Base-by-base conservation (phyloP, 108 stramenopile genomes). In the Skeletonema grethae region DNA sequence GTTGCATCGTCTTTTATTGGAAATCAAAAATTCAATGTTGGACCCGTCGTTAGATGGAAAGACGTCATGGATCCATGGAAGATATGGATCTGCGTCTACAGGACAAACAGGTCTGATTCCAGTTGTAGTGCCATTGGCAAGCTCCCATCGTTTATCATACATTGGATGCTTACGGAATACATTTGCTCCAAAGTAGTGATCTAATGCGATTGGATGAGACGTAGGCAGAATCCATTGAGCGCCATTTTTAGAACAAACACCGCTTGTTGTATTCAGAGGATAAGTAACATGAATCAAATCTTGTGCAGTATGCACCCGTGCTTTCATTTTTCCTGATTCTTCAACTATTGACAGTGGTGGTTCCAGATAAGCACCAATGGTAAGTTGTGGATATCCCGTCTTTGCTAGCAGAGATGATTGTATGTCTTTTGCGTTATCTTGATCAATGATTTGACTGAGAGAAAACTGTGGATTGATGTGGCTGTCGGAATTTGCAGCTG, bases 11-110 rank as follows among this genome's bases (percentile, higher is more conserved):
- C 81, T 63, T 59, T 78, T 77, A 50, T 82, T 82, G 1, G 58
- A 62, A 31, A 68, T 68, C 22, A 82, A 61, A 56, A 82, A 78
- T 59, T 73, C 77, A 35, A 82, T 36, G 20, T 77, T 16, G 0
- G 16, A 30, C 0, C 80, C 80, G 56, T 77, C 63, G n/a, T 41
- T 34, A 6, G 75, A 64, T 16, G 80, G 80, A 43, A 82, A 82
- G 0, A 72, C 53, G 58, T 82, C 80, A 39, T 77, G 76, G 16
- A 82, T 75, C 80, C 80, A 82, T 1, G 80, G 80, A 35, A 82
- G 61, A 41, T 53, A 82, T 7, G 80, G 72, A 61, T 82, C 73
- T 8, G 76, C 75, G 57, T 77, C 76, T 13, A 82, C 70, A 16
- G 80, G 80, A 70, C 79, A 79, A 10, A 69, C 57, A 2, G 63